Evolutionary conservation across 2,329 filamentous ascomycete species (phyloP).

Genomic region (Fusarium sp.): DNA sequence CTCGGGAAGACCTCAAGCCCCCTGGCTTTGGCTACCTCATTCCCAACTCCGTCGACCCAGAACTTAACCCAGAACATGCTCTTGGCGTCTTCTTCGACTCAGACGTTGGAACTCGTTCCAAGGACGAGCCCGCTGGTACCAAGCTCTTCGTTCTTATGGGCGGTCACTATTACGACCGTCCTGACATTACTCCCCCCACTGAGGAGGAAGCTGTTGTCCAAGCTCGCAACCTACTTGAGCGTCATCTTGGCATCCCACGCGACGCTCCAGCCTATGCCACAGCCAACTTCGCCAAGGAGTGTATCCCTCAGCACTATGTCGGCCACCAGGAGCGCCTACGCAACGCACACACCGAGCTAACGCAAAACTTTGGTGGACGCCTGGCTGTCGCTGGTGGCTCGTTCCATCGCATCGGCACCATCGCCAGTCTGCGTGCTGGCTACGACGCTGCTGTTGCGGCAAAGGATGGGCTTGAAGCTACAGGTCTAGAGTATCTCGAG

Average conservation of each 20-base stretch:
- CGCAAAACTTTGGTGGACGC: constrained; percentile 67
- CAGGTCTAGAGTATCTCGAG: constrained; percentile 49
- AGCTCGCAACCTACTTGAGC: constrained; percentile 75
- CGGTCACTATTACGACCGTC: constrained; percentile 84
- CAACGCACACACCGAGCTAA: constrained; percentile 66
- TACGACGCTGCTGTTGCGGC: constrained; percentile 49
- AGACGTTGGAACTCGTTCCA: constrained; percentile 63
- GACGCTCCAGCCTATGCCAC: constrained; percentile 70
- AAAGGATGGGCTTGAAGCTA: constrained; percentile 41
- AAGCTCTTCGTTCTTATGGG: constrained; percentile 96
- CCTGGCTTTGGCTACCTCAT: constrained; percentile 93
- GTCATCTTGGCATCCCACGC: constrained; percentile 77
- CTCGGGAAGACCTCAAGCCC: constrained; percentile 70
- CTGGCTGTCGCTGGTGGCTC: constrained; percentile 73
- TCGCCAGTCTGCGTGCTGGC: constrained; percentile 63
- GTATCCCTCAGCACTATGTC: constrained; percentile 90
- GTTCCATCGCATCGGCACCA: constrained; percentile 65
- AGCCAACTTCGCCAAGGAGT: constrained; percentile 72
- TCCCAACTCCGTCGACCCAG: constrained; percentile 75
- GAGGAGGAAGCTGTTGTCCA: constrained; percentile 75
- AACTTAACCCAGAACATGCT: constrained; percentile 83
- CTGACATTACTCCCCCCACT: constrained; percentile 60
- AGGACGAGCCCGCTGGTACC: constrained; percentile 73
- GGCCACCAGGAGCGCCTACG: constrained; percentile 77
- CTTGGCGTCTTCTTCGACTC: constrained; percentile 95